Conservation (phyloP, 2,329 filamentous ascomycete species). For the Parascedosporium putredinis region DNA sequence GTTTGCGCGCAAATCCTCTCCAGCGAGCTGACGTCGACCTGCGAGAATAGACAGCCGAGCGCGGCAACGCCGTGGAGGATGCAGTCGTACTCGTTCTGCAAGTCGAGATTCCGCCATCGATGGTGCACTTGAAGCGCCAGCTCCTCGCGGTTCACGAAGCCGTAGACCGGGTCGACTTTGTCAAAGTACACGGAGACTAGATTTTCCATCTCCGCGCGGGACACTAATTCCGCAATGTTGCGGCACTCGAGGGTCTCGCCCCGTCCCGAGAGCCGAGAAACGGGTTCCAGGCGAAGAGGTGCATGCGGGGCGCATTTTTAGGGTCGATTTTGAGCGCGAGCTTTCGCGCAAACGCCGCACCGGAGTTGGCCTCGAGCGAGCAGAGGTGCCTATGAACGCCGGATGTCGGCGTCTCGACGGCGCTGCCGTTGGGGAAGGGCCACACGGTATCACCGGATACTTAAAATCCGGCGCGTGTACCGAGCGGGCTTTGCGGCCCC, state of each 20-base stretch:
- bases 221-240: constrained; percentile 34
- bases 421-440: neutral
- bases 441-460: constrained; percentile 6
- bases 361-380: constrained; percentile 46
- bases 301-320: constrained; percentile 38
- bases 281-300: constrained; percentile 46
- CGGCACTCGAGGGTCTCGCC: constrained; percentile 18
- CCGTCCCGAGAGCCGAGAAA: constrained; percentile 19
- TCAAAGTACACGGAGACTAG: constrained; percentile 39
- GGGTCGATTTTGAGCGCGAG: constrained; percentile 43
- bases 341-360: constrained; percentile 42
- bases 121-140: constrained; percentile 19
- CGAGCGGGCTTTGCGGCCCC: constrained; percentile 10
- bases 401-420: constrained; percentile 9
- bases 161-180: constrained; percentile 41
- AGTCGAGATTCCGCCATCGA: constrained; percentile 22
- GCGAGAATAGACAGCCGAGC: constrained; percentile 40
- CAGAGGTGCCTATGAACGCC: constrained; percentile 19
- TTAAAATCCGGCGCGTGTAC: constrained; percentile 4
- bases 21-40: constrained; percentile 24
- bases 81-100: constrained; percentile 29
- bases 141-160: constrained; percentile 29
- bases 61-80: constrained; percentile 45
- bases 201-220: constrained; percentile 33
- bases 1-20: constrained; percentile 36